Base-by-base conservation (phyloP, 306 rosid genomes). In the Macrotyloma uniflorum region DNA sequence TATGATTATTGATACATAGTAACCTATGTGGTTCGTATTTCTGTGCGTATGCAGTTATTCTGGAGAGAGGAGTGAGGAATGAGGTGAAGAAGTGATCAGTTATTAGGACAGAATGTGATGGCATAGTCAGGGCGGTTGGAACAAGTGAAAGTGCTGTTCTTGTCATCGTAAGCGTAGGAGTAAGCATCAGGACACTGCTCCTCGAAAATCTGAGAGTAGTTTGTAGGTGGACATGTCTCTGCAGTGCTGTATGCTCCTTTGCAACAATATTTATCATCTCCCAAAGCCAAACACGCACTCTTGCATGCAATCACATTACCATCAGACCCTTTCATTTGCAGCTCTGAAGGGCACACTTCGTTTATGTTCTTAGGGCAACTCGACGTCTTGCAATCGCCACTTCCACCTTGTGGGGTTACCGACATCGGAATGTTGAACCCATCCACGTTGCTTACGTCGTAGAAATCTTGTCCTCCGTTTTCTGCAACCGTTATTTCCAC, bases 381-480 rank as follows among this genome's bases (percentile, higher is more conserved):
- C 0, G 90, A 61, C 2, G 79, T 8, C 12, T 36, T 4, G 77
- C 93, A 92, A 0, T 1, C 81, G 0, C 83, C 78, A 0, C 40
- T 55, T 0, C 97, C 93, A 0, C 93, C 92, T 20, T 71, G 75
- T 0, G 95, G 85, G 0, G 84, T 66, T 2, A 90, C 24, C 0
- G 89, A 79, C 24, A 90, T 59, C 0, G 91, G 97, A 36, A 90
- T 43, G 72, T 92, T 92, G 85, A 88, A 92, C 9, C 95, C 95
- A 14, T 92, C 93, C 1, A 90, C 95, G 43, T 83, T 85, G 77
- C 93, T 92, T 4, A 90, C 76, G 20, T 89, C 93, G 55, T 87
- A 92, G 84, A 71, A 87, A 70, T 92, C 93, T 55, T 85, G 90
- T 51, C 91, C 92, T 0, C 83, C 83, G 20, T 59, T 77, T 1